These are phyloP conservation scores for Komagataella phaffii DNA, from an alignment of 805 yeast species.

Conservation along the genomic window DNA sequence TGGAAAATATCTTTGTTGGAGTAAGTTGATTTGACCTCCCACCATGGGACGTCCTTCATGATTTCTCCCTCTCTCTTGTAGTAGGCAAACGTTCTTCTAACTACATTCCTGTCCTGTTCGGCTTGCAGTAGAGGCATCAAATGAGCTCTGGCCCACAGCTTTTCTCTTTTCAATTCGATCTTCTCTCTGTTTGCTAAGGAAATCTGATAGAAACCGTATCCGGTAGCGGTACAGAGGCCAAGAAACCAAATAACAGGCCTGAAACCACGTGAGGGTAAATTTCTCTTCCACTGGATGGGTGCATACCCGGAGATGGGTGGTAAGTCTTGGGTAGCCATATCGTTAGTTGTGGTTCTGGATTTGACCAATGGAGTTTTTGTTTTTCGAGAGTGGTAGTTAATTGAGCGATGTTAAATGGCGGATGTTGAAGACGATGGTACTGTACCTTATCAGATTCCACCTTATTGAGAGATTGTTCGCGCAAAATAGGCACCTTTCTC, in stretches of 20 bases:
- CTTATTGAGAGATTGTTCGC: background rate
- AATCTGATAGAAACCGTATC: slow-evolving; percentile 60
- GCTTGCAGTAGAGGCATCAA: slow-evolving; percentile 66
- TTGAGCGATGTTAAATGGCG: background rate
- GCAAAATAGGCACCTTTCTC: background rate
- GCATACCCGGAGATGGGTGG: slow-evolving; percentile 85
- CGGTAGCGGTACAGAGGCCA: slow-evolving; percentile 47
- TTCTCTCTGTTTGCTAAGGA: slow-evolving; percentile 62
- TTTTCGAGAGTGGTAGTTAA: background rate
- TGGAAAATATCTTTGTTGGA: slow-evolving; percentile 19
- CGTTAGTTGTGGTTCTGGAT: background rate
- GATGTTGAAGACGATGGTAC: background rate
- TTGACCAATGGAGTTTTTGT: background rate
- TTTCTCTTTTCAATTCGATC: slow-evolving; percentile 63
- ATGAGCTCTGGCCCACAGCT: slow-evolving; percentile 63
- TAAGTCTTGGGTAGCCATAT: slow-evolving; percentile 44
- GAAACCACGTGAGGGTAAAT: slow-evolving; percentile 76
- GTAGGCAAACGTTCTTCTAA: slow-evolving; percentile 56
- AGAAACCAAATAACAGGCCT: slow-evolving; percentile 62
- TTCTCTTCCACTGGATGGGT: slow-evolving; percentile 80
- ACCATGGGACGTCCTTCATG: slow-evolving; percentile 49
- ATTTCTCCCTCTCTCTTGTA: slow-evolving; percentile 56
- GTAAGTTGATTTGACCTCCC: slow-evolving; percentile 36
- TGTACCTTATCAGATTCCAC: background rate
- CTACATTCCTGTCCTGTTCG: slow-evolving; percentile 68